Evolutionary conservation across 495 filamentous ascomycete genomes (phyloP), one percentile per base, ranked within the genome.

Genomic region (Sabuloglossum arenarium): DNA sequence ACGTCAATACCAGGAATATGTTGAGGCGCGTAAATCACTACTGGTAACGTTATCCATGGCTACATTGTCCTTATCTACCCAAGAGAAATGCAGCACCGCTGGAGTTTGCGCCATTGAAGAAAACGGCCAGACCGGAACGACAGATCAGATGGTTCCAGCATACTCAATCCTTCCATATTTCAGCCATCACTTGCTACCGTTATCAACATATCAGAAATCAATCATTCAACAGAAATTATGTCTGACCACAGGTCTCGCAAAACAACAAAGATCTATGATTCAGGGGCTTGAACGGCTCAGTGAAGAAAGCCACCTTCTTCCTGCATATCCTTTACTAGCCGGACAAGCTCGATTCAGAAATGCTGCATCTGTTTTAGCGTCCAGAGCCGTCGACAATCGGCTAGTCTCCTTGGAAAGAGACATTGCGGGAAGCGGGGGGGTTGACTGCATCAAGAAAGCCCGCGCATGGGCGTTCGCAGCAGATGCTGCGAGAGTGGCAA

Each of bases 281-380:
- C 75, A 78, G 55, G 63, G 66, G 0, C 66, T 86, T 11, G 74
- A 77, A 51, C 80, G 78, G 31, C 66, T 86, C 0, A 71, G 72
- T 12, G 78, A 85, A 32, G 83, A 87, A 59, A 84, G 80, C 60
- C 80, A 85, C 55, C 70, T 87, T 4, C 73, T 86, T 1, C 79
- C 77, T 0, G 71, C 74, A 39, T 78, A 83, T 55, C 79, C 81
- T 0, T 63, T 78, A 46, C 69, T 73, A 0, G 66, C 69, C 19
- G 66, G 63, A 14, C 72, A 73, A 55, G 61, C 67, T 10, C 69
- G 67, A n/a, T 70, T 72, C 63, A 71, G 70, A 57, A 65, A 70
- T 37, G 65, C 66, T n/a, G 62, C 67, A 3, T 64, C 66, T 11
- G 63, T 65, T 6, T 61, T 71, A 3, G 63, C 57, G 24, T 60